phyloP scores from a whole-genome alignment of 2,329 filamentous ascomycete genomes.

The Ophiostoma himal-ulmi region DNA sequence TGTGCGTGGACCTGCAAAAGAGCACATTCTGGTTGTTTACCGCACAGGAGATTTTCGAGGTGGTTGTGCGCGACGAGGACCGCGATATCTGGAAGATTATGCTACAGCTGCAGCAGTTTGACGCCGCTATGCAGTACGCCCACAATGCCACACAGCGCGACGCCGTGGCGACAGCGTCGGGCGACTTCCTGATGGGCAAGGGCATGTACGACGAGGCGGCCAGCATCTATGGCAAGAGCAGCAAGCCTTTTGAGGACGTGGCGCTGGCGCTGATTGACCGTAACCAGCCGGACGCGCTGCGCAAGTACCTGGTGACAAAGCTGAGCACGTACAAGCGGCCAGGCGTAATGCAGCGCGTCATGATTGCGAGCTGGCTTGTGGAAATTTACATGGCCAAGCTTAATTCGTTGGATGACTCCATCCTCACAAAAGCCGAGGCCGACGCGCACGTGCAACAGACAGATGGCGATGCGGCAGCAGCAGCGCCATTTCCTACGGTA shows the following conservation, averaged over 20 bases:
- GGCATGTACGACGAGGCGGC: conserved; percentile 82
- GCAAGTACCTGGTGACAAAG: conserved; percentile 84
- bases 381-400: conserved; percentile 97
- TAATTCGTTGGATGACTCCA: conserved; percentile 88
- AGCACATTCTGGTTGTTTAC: conserved; percentile 98
- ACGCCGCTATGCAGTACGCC: conserved; percentile 79
- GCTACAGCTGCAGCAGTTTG: conserved; percentile 79
- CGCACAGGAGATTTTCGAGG: conserved; percentile 82
- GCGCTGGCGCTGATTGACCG: conserved; percentile 86
- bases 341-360: conserved; percentile 83
- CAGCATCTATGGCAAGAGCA: conserved; percentile 86
- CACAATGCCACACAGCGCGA: conserved; percentile 77
- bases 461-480: conserved; percentile 55
- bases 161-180: conserved; percentile 83
- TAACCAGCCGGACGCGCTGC: conserved; percentile 80
- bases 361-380: conserved; percentile 92
- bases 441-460: conserved; percentile 64
- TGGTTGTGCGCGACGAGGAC: conserved; percentile 84
- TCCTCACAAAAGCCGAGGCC: conserved; percentile 35
- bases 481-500: conserved; percentile 58
- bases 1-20: conserved; percentile 86
- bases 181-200: conserved; percentile 77
- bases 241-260: conserved; percentile 94
- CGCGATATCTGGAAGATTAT: conserved; percentile 93
- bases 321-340: conserved; percentile 74